Evolutionary conservation across 2,329 filamentous ascomycete species (phyloP).

Genomic region (Aquanectria penicillioides): DNA sequence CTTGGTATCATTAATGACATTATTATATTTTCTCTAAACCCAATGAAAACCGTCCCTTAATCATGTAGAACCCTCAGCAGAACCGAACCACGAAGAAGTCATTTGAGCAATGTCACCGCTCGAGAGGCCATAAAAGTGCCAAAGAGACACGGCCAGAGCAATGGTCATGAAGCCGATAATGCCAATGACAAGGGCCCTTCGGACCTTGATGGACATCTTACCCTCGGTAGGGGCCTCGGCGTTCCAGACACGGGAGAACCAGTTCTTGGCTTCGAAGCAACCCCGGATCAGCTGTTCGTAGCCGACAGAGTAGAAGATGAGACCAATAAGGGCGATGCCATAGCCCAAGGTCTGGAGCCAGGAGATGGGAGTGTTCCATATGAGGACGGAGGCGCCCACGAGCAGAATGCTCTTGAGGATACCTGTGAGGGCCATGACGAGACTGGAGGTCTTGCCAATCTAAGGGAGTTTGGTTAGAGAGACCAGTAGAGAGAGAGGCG

Average conservation of each 20-base stretch:
- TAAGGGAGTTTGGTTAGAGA: constrained; percentile 48
- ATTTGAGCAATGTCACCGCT: constrained; percentile 25
- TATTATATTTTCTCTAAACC: constrained; percentile 30
- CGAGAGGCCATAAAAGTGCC: constrained; percentile 36
- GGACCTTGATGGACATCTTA: constrained; percentile 33
- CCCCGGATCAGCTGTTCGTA: constrained; percentile 46
- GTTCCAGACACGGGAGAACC: constrained; percentile 36
- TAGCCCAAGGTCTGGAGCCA: constrained; percentile 81
- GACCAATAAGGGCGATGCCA: constrained; percentile 69
- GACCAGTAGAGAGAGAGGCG: neutral
- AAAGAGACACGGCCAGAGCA: constrained; percentile 39
- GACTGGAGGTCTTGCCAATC: constrained; percentile 89
- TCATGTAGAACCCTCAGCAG: constrained; percentile 20
- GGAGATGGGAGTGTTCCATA: constrained; percentile 80
- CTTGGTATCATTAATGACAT: constrained; percentile 26
- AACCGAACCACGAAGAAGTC: constrained; percentile 38
- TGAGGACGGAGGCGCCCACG: constrained; percentile 78
- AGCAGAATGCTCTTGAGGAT: constrained; percentile 91
- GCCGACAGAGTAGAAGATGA: constrained; percentile 60
- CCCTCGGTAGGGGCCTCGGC: constrained; percentile 32
- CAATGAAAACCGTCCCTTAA: constrained; percentile 19
- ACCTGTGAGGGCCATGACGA: constrained; percentile 86
- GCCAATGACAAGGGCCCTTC: constrained; percentile 35
- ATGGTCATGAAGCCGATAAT: constrained; percentile 40
- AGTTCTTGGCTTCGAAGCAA: constrained; percentile 34